Base-by-base conservation (phyloP, 1,284 basidiomycete genomes). In the Lignosus rhinocerotis region DNA sequence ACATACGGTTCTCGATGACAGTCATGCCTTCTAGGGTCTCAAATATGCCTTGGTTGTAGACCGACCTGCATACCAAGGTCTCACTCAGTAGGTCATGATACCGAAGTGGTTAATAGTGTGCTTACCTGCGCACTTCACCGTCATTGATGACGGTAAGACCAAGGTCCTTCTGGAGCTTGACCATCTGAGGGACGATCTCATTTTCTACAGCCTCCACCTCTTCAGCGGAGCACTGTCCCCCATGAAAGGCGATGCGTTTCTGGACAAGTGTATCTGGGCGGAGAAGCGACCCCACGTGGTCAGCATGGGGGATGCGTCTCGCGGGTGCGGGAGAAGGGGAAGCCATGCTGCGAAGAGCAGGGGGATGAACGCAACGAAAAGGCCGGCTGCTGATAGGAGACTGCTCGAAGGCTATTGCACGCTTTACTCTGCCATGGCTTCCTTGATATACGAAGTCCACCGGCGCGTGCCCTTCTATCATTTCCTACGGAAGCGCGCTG, bases 11-110 rank as follows among this genome's bases (percentile, higher is more conserved):
- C 6, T 79, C 75, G 41, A 84, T 66, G 56, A 76, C 73, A 17
- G 76, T 79, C 78, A 88, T 86, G 43, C 88, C 87, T 45, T 84
- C 82, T 51, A 86, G 73, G 51, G 74, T 83, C 59, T 86, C 81
- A 65, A 82, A 86, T 32, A 85, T 82, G 7, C 81, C 81, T 51
- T 85, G 80, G 51, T 78, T 84, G 63, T 83, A 86, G 58, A 78
- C 73, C 30, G 72, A 74, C 63, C 84, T 86, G 64, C 9, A 12
- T 16, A 39, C n/a, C 38, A 6, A 32, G 51, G 32, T 33, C 25
- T n/a, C 34, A 12, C 25, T n/a, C 34, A 12, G 44, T 25, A 39
- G 2, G 25, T 34, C 7, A 10, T n/a, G 10, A 2, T 38, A 17
- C 7, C 19, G 17, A 17, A 45, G 33, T 16, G 1, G 16, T 32